phyloP scores from a whole-genome alignment of 306 rosid genomes.

The Castanospermum australe region DNA sequence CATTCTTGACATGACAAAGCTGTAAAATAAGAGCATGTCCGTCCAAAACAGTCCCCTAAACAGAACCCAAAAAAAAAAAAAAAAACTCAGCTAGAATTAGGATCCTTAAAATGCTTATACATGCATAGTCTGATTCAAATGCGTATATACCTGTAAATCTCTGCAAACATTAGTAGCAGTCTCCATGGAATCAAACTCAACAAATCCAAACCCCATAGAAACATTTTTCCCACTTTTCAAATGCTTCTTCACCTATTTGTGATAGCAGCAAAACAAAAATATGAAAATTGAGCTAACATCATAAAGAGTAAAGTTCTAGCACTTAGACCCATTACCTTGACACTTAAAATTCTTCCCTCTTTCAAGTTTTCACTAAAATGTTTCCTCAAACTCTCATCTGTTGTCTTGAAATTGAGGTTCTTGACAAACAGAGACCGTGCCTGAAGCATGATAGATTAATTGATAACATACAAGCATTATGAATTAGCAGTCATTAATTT shows the following conservation, averaged over 20 bases:
- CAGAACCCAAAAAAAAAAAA: background rate
- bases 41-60: slow-evolving; percentile 85
- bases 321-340: slow-evolving; percentile 55
- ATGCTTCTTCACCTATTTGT: slow-evolving; percentile 77
- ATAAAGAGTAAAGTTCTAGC: background rate
- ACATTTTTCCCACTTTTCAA: slow-evolving; percentile 79
- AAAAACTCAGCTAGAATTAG: slow-evolving; percentile 23
- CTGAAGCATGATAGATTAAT: slow-evolving; percentile 43
- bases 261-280: slow-evolving; percentile 17
- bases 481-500: background rate
- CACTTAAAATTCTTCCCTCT: slow-evolving; percentile 72
- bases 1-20: slow-evolving; percentile 71
- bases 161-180: slow-evolving; percentile 64
- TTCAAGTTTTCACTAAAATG: slow-evolving; percentile 68
- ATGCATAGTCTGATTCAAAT: slow-evolving; percentile 10
- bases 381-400: slow-evolving; percentile 65
- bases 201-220: slow-evolving; percentile 92
- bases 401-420: slow-evolving; percentile 87
- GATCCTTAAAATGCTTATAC: slow-evolving; percentile 19
- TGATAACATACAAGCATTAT: background rate
- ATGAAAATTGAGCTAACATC: background rate
- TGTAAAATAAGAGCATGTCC: slow-evolving; percentile 83
- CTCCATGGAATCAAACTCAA: slow-evolving; percentile 78
- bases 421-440: slow-evolving; percentile 90
- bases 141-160: slow-evolving; percentile 67